A percentile compares a stretch with the other conserved stretches of the same genome.
These are phyloP conservation scores for Microthlaspi erraticum DNA, from an alignment of 345 rosid genomes.

Conservation along the genomic window DNA sequence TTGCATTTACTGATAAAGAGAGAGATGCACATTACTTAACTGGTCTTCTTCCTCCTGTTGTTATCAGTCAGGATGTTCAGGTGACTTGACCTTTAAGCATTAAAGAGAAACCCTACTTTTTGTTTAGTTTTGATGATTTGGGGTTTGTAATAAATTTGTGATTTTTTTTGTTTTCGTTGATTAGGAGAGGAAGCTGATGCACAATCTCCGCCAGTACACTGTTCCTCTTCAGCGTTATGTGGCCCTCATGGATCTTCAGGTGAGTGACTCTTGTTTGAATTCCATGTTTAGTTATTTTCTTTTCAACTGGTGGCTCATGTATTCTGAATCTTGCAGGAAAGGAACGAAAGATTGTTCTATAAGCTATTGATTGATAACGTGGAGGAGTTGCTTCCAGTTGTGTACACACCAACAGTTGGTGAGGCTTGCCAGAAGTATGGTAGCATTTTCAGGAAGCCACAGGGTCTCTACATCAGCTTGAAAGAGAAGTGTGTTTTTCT, in stretches of 20 bases:
- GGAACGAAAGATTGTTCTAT: constrained; percentile 89
- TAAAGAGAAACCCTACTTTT: not conserved
- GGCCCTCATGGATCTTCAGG: constrained; percentile 99
- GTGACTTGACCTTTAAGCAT: constrained; percentile 40
- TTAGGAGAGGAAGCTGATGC: constrained; percentile 86
- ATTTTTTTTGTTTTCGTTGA: not conserved
- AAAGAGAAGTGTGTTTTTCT: constrained; percentile 70
- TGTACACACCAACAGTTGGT: constrained; percentile 98
- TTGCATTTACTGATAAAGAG: constrained; percentile 79
- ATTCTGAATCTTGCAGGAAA: constrained; percentile 65
- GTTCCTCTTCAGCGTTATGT: constrained; percentile 91
- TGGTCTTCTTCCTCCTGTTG: constrained; percentile 91
- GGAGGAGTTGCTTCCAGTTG: constrained; percentile 93
- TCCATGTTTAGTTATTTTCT: not conserved
- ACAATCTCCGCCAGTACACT: constrained; percentile 77
- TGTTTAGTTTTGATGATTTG: not conserved
- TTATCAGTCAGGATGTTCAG: constrained; percentile 78
- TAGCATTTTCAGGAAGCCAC: constrained; percentile 93
- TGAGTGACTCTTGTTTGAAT: constrained; percentile 18
- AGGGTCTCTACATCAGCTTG: constrained; percentile 94
- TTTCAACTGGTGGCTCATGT: constrained; percentile 6
- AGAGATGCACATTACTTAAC: constrained; percentile 95
- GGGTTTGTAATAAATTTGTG: constrained; percentile 17
- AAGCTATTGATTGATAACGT: constrained; percentile 94
- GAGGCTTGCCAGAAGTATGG: constrained; percentile 99